Conservation (phyloP, 352 stramenopile genomes). For the Pelagophyceae sp. region DNA sequence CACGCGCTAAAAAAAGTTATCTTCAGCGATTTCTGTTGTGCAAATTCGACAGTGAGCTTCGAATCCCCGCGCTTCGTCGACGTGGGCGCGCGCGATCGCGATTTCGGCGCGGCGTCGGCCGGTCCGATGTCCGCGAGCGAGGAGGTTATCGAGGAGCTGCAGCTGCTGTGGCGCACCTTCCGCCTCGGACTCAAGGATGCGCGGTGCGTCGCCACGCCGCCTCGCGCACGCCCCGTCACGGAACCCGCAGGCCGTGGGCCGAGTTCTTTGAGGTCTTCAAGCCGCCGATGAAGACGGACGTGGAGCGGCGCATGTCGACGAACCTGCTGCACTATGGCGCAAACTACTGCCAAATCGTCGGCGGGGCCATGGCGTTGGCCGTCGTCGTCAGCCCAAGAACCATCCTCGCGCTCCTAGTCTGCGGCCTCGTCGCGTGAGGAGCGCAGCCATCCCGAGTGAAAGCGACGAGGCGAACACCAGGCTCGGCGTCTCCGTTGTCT, state of each 20-base stretch:
- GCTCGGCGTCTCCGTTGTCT: neutral
- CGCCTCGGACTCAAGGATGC: no score
- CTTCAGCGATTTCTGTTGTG: no score
- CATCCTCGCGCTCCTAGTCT: neutral
- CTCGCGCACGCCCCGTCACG: no score
- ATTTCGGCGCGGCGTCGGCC: no score
- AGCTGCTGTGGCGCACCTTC: no score
- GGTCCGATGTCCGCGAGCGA: no score
- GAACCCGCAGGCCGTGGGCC: conserved; percentile 9
- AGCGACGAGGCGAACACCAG: neutral
- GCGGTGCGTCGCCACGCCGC: no score
- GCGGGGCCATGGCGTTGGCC: neutral
- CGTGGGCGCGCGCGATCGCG: no score
- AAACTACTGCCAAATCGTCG: conserved; percentile 1
- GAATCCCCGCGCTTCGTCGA: no score
- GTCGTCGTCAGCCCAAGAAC: neutral
- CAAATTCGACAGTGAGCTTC: no score
- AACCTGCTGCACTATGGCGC: conserved; percentile 14
- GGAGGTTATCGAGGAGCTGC: no score
- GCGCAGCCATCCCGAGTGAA: neutral
- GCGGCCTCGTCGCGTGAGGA: neutral
- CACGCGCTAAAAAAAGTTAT: no score
- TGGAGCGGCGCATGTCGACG: conserved; percentile 15
- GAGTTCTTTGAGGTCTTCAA: conserved; percentile 21
- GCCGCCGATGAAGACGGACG: conserved; percentile 2